phyloP scores from a whole-genome alignment of 202 grass and related monocot species.

The Panicum hallii region DNA sequence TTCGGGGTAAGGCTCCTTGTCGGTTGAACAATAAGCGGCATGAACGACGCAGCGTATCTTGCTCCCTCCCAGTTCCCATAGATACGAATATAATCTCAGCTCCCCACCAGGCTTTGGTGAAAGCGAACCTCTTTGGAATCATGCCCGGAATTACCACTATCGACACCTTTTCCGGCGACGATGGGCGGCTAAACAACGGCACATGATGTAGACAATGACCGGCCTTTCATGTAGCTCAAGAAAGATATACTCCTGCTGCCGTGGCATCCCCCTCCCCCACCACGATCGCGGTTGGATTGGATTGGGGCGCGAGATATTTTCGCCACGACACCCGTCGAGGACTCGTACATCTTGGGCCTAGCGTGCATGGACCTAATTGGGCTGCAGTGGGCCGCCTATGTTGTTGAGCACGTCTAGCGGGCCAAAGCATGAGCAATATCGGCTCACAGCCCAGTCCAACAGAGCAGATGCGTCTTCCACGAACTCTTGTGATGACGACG shows the following conservation, averaged over 20 bases:
- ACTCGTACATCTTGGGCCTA: neutral
- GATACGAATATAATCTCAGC: neutral
- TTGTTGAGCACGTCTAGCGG: neutral
- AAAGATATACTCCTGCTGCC: slow-evolving; percentile 1
- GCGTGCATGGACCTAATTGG: neutral
- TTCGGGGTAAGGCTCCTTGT: neutral
- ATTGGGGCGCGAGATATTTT: too few relatives aligned
- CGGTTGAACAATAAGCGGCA: neutral
- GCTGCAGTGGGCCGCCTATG: neutral
- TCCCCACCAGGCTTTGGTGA: neutral
- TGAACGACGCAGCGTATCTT: too few relatives aligned
- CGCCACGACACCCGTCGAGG: too few relatives aligned
- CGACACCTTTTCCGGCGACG: neutral
- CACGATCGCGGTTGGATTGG: neutral
- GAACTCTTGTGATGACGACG: neutral
- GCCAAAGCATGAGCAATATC: neutral
- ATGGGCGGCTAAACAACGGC: neutral
- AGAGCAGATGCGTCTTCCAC: neutral
- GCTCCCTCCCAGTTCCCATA: neutral
- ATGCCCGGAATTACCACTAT: neutral
- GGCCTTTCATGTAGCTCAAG: neutral
- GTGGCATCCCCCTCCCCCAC: neutral
- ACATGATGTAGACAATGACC: neutral
- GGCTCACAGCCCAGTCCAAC: neutral
- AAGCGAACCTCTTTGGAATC: neutral